phyloP scores from a whole-genome alignment of 148 eudicot genomes.

The Rhododendron kiyosumense region DNA sequence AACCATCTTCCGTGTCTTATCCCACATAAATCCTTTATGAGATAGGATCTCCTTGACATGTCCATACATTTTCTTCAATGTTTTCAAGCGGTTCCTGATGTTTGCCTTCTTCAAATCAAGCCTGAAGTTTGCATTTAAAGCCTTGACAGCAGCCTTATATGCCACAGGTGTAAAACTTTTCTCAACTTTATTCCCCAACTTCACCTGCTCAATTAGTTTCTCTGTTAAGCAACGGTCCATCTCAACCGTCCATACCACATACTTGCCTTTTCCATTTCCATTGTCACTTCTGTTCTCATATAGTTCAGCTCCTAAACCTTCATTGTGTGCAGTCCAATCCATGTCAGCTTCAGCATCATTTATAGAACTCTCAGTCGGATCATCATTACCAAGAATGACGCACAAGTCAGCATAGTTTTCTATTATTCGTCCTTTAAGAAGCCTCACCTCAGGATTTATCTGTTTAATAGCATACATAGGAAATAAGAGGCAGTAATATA shows the following conservation, averaged over 20 bases:
- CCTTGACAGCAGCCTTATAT: not conserved
- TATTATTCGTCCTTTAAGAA: conserved; percentile 14
- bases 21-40: conserved; percentile 12
- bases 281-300: not conserved
- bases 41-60: conserved; percentile 2
- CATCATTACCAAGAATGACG: conserved; percentile 9
- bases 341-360: conserved; percentile 1
- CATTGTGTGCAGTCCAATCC: conserved; percentile 2
- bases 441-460: conserved; percentile 9
- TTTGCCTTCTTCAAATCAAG: conserved; percentile 8
- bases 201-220: conserved; percentile 8
- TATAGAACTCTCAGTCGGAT: not conserved
- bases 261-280: conserved; percentile 4
- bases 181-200: conserved; percentile 11
- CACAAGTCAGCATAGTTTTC: conserved; percentile 17
- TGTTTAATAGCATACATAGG: not conserved
- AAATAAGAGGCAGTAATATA: not conserved
- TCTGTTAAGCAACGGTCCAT: conserved; percentile 13
- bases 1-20: conserved; percentile 11
- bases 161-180: conserved; percentile 8
- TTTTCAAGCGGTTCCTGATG: conserved; percentile 12
- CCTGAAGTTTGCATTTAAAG: conserved; percentile 6
- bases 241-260: conserved; percentile 5
- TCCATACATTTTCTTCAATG: conserved; percentile 10
- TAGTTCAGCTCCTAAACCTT: conserved; percentile 1